Conservation (phyloP, 208 protist genomes). For the Leptomonas pyrrhocoris region DNA sequence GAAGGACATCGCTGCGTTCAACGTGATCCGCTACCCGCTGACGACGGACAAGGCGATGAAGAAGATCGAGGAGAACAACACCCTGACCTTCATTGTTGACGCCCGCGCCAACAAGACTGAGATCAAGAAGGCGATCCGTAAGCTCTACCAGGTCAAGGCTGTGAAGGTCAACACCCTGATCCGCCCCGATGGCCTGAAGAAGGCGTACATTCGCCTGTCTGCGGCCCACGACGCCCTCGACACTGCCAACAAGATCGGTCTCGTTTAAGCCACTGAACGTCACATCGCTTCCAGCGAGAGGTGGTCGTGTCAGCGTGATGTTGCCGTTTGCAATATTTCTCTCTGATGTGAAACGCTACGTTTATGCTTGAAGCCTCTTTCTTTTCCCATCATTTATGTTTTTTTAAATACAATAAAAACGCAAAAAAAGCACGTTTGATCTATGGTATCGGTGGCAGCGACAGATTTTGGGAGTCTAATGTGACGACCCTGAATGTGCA, state of each 20-base stretch:
- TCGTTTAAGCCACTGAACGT: conserved; percentile 66
- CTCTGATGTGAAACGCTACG: background rate
- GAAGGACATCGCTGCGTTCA: conserved; percentile 88
- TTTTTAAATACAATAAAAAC: background rate
- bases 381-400: background rate
- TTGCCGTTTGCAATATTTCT: background rate
- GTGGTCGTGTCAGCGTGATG: background rate
- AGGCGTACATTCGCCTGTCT: conserved; percentile 98
- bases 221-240: conserved; percentile 97
- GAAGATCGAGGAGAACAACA: conserved; percentile 99
- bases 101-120: conserved; percentile 97
- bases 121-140: conserved; percentile 98
- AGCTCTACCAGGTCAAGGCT: conserved; percentile 98
- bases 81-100: conserved; percentile 99
- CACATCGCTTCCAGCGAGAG: conserved; percentile 3
- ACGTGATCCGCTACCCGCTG: conserved; percentile 97
- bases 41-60: conserved; percentile 99
- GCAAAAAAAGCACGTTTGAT: background rate
- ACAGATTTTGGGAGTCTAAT: no score
- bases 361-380: conserved; percentile 8
- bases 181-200: conserved; percentile 98
- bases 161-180: conserved; percentile 99
- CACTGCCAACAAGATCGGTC: conserved; percentile 98
- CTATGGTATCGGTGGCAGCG: no score
- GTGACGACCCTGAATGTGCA: no score